Evolutionary conservation across 768 basidiomycete species (phyloP).

Genomic region (Pleurotus sapidus): DNA sequence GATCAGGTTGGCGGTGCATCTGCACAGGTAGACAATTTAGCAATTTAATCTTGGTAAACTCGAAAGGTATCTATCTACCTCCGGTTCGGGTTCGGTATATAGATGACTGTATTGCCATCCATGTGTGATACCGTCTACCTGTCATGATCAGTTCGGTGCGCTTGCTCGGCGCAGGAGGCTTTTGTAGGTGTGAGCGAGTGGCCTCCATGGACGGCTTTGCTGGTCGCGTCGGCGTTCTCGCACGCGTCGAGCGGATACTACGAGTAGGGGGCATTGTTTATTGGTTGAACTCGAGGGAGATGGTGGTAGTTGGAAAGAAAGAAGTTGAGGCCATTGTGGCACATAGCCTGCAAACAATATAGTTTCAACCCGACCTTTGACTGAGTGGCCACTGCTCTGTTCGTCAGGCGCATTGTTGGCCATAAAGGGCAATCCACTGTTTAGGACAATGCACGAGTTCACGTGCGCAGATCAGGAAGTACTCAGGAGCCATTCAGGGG

Average conservation of each 20-base stretch:
- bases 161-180: background rate
- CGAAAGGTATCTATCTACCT: constrained; percentile 1
- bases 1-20: constrained; percentile 7
- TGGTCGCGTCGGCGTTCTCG: background rate
- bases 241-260: constrained; percentile 2
- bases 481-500: too few relatives aligned
- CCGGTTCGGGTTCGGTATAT: background rate
- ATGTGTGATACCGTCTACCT: constrained; percentile 6
- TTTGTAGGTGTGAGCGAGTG: too few relatives aligned
- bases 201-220: too few relatives aligned
- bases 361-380: constrained; percentile 1
- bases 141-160: background rate
- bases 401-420: background rate
- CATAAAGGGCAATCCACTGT: background rate
- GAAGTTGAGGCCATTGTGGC: background rate
- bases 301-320: constrained; percentile 2
- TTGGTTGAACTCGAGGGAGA: background rate
- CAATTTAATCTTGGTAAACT: background rate
- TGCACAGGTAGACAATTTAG: background rate
- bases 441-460: too few relatives aligned
- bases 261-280: constrained; percentile 8
- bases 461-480: too few relatives aligned
- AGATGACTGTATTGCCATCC: constrained; percentile 7
- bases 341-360: background rate
- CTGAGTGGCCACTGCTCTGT: background rate